These are phyloP conservation scores for Chionographis japonica DNA, from an alignment of 106 monocot genomes.

Conservation along the genomic window DNA sequence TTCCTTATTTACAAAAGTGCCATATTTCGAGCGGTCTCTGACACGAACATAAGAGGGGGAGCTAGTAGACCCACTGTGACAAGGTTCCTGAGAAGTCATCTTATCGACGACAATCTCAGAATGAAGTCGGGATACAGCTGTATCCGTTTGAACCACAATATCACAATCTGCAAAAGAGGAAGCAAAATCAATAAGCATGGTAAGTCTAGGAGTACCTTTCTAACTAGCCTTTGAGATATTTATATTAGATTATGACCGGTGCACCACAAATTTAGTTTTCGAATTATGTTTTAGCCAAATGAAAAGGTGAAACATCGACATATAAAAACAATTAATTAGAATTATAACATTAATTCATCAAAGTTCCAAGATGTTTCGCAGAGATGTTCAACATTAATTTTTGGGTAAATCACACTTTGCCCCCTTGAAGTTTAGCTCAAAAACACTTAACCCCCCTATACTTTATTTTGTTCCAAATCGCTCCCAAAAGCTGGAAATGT, in stretches of 20 bases:
- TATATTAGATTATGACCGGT: neutral
- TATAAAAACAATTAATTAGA: too few relatives aligned
- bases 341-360: too few relatives aligned
- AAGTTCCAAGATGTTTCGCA: too few relatives aligned
- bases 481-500: too few relatives aligned
- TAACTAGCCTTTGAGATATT: neutral
- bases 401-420: too few relatives aligned
- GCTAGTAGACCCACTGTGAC: conserved; percentile 1
- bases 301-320: too few relatives aligned
- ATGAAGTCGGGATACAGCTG: conserved; percentile 76
- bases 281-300: too few relatives aligned
- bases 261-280: neutral
- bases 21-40: conserved; percentile 77
- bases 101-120: conserved; percentile 75
- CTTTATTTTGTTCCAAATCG: too few relatives aligned
- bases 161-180: conserved; percentile 67
- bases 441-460: too few relatives aligned
- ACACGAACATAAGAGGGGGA: conserved; percentile 39
- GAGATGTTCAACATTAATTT: too few relatives aligned
- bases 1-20: conserved; percentile 77
- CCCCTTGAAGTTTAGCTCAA: too few relatives aligned
- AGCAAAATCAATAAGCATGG: neutral
- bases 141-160: conserved; percentile 77
- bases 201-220: neutral
- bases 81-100: conserved; percentile 38